Percentiles rank a stretch among this genome's conserved stretches.
Evolutionary conservation across 2,329 filamentous ascomycete species (phyloP).

Genomic region (Monilinia fructicola): DNA sequence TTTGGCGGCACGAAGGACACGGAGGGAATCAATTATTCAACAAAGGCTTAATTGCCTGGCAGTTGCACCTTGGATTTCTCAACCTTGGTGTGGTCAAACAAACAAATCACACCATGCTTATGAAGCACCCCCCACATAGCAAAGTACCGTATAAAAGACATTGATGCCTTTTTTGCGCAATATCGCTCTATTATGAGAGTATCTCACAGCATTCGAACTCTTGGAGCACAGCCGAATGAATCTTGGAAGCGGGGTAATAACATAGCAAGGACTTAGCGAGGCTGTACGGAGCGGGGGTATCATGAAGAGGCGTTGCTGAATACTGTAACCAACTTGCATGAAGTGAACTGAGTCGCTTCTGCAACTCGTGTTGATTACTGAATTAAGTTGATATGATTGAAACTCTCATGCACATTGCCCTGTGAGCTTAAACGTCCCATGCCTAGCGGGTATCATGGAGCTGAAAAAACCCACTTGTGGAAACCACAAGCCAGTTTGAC

Average conservation of each 20-base stretch:
- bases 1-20: neutral
- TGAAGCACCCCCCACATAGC: neutral
- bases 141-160: neutral
- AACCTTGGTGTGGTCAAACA: neutral
- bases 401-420: neutral
- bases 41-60: neutral
- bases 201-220: neutral
- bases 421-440: neutral
- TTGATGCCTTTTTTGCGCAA: neutral
- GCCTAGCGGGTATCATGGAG: neutral
- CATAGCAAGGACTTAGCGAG: neutral
- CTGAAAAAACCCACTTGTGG: neutral
- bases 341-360: neutral
- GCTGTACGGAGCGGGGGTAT: neutral
- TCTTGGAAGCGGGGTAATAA: neutral
- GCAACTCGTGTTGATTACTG: neutral
- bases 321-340: neutral
- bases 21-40: neutral
- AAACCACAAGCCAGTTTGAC: neutral
- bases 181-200: neutral
- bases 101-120: neutral
- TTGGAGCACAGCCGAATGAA: neutral
- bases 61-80: neutral
- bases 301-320: neutral
- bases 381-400: too few species aligned